Percentiles rank a stretch among this genome's conserved stretches.
Evolutionary conservation across 1,139 yeast genomes (phyloP).

Genomic region (Komagataea norvegica): DNA sequence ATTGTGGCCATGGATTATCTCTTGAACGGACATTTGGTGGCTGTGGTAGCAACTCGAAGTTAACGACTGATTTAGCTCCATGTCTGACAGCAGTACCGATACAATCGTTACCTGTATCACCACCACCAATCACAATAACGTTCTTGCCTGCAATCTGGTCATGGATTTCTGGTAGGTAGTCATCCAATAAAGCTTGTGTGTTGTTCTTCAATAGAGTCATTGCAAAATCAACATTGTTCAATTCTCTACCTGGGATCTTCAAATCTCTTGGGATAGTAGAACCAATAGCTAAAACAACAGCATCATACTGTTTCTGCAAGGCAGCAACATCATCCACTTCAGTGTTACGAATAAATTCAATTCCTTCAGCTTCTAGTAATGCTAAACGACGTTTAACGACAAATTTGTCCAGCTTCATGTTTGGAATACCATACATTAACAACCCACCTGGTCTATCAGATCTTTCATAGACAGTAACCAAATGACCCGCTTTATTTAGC

Average conservation of each 20-base stretch:
- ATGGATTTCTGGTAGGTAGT: slow-evolving; percentile 73
- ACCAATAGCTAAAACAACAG: slow-evolving; percentile 91
- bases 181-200: slow-evolving; percentile 84
- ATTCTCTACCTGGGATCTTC: slow-evolving; percentile 88
- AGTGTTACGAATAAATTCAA: slow-evolving; percentile 68
- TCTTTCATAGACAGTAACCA: slow-evolving; percentile 87
- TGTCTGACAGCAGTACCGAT: slow-evolving; percentile 97
- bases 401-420: slow-evolving; percentile 94
- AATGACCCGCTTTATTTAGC: slow-evolving; percentile 92
- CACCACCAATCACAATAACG: slow-evolving; percentile 98
- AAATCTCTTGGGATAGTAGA: slow-evolving; percentile 95
- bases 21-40: slow-evolving; percentile 84
- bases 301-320: slow-evolving; percentile 62
- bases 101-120: slow-evolving; percentile 99
- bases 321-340: slow-evolving; percentile 81
- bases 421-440: slow-evolving; percentile 98
- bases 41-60: slow-evolving; percentile 90
- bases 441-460: slow-evolving; percentile 95
- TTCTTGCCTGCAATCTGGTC: slow-evolving; percentile 74
- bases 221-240: slow-evolving; percentile 87
- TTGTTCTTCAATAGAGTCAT: slow-evolving; percentile 88
- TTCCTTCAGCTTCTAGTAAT: slow-evolving; percentile 85
- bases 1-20: slow-evolving; percentile 99
- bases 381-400: slow-evolving; percentile 92
- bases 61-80: slow-evolving; percentile 92